Evolutionary conservation across 2,329 filamentous ascomycete genomes (phyloP), one percentile per base, ranked within the genome.

Genomic region (Venturia asperata): DNA sequence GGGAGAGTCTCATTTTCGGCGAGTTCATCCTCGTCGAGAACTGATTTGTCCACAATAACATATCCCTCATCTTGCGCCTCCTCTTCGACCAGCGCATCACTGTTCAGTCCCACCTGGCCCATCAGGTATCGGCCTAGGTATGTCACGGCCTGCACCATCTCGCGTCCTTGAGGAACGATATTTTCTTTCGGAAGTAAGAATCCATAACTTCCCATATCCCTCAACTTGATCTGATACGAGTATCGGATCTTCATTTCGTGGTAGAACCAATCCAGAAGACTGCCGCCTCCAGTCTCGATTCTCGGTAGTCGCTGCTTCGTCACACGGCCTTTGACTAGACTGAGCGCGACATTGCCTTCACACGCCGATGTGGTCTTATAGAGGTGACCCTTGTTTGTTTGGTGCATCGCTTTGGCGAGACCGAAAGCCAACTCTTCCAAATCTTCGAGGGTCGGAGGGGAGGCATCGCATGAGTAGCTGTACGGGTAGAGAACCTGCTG

Each of bases 401-500:
- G 80, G 19, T 92, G 85, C 70, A 97, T 95, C 9, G 92, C 88
- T 76, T 96, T 97, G 66, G 91, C 89, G 37, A 99, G 82, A 34
- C 92, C 93, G 65, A 92, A 83, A 1, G 88, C 94, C 21, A 97
- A 83, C 75, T 99, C 94, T 75, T 96, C 86, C 1, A 99, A 83
- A 70, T 95, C 96, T 77, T 99, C 94, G 19, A 94, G 80, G 45
- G 92, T 92, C 0, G 93, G 92, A 15, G 94, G 93, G 37, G 87
- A 80, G 5, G 84, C 81, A 6, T 81, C 78, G 79, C 94, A 99
- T 15, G 90, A 90, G 77, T 91, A 96, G 5, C 90, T 87, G 74
- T 92, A 97, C 0, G 94, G 94, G 73, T 94, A 97, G 10, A 97
- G 82, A 27, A 99, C 88, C 76, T 97, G 90, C 77, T 99, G 92